Evolutionary conservation across 495 filamentous ascomycete genomes (phyloP).

Genomic region (Penicillium crystallinum): DNA sequence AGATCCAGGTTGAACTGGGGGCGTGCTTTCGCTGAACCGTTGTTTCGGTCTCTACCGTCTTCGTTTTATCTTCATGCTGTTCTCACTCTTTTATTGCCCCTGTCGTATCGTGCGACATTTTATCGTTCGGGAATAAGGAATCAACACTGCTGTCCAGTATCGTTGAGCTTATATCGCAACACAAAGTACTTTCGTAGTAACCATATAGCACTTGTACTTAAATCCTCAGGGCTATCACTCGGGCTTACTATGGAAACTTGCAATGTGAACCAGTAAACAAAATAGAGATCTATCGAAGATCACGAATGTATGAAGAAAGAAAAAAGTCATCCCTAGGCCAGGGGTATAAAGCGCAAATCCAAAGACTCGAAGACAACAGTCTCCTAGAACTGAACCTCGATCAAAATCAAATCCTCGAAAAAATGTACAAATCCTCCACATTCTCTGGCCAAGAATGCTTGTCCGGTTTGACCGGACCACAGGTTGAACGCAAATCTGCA

Average conservation of each 20-base stretch:
- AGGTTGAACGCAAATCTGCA: slow-evolving; percentile 1
- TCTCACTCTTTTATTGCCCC: slow-evolving; percentile 4
- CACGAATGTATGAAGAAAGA: slow-evolving; percentile 3
- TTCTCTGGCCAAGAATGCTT: not conserved
- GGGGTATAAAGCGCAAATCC: slow-evolving; percentile 1
- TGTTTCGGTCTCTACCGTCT: slow-evolving; percentile 24
- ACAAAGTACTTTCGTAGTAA: not conserved
- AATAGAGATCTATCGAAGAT: slow-evolving; percentile 16
- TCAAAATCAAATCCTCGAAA: slow-evolving; percentile 1
- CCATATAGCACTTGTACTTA: too few relatives aligned
- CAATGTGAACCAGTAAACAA: not conserved
- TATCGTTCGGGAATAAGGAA: slow-evolving; percentile 11
- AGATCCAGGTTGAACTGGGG: slow-evolving; percentile 15
- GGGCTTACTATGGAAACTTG: too few relatives aligned
- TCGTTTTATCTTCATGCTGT: slow-evolving; percentile 10
- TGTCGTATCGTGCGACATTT: not conserved
- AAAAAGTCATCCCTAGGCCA: not conserved
- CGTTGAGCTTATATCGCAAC: not conserved
- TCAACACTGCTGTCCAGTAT: not conserved
- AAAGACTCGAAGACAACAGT: not conserved
- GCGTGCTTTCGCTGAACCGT: slow-evolving; percentile 12
- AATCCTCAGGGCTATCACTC: too few relatives aligned
- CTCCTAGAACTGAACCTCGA: not conserved
- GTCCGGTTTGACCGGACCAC: not conserved
- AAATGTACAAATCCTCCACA: not conserved